phyloP scores from a whole-genome alignment of 116 monocot species.

The Posidonia oceanica region DNA sequence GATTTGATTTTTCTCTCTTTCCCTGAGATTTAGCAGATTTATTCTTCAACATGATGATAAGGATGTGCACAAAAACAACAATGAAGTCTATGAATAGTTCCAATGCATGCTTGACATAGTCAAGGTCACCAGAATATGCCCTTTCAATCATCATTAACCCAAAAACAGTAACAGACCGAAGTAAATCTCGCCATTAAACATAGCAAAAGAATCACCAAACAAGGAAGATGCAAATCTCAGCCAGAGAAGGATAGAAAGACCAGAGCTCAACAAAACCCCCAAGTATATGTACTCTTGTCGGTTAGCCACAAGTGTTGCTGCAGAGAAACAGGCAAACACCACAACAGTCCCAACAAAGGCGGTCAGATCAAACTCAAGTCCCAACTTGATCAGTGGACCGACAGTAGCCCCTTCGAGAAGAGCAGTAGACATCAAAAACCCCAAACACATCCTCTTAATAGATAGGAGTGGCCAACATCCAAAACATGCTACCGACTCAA shows the following conservation, averaged over 20 bases:
- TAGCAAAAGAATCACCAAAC: constrained; percentile 47
- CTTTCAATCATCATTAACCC: constrained; percentile 70
- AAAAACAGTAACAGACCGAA: constrained; percentile 68
- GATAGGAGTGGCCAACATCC: constrained; percentile 30
- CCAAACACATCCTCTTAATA: constrained; percentile 48
- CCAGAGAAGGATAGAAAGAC: constrained; percentile 73
- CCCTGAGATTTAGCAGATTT: neutral
- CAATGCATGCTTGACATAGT: constrained; percentile 54
- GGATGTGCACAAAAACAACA: constrained; percentile 52
- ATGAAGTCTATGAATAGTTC: constrained; percentile 49
- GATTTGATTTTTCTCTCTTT: constrained; percentile 1
- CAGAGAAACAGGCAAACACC: constrained; percentile 78
- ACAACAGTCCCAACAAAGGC: constrained; percentile 79
- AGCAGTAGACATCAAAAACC: constrained; percentile 51
- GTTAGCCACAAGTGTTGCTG: constrained; percentile 66
- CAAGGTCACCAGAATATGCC: constrained; percentile 39
- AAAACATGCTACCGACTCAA: constrained; percentile 23
- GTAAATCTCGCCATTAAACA: constrained; percentile 74
- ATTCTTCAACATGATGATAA: constrained; percentile 38
- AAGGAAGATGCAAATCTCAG: constrained; percentile 59
- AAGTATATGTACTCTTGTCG: constrained; percentile 69
- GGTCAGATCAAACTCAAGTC: constrained; percentile 52
- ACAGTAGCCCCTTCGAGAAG: constrained; percentile 57
- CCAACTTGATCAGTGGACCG: constrained; percentile 57
- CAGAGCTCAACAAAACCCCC: constrained; percentile 66